phyloP scores from a whole-genome alignment of 768 basidiomycete species.

The Mycena alexandri region DNA sequence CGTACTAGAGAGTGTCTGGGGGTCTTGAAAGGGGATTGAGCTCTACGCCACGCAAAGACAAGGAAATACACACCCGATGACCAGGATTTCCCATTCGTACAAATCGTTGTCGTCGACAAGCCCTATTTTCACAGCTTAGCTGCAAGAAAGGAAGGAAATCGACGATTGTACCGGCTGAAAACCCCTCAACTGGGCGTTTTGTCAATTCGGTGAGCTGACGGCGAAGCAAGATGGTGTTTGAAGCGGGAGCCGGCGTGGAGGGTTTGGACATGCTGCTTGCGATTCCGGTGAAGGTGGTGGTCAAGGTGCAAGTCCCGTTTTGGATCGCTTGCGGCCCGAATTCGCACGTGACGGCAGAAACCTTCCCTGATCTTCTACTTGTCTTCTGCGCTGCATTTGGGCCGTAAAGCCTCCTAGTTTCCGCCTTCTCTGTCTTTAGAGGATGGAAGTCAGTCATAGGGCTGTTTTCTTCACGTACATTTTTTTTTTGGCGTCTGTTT shows the following conservation, averaged over 20 bases:
- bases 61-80: slow-evolving; percentile 80
- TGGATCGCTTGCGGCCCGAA: slow-evolving; percentile 4
- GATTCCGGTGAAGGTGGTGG: slow-evolving; percentile 19
- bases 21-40: slow-evolving; percentile 67
- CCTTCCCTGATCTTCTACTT: slow-evolving; percentile 21
- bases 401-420: background rate
- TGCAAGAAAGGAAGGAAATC: slow-evolving; percentile 42
- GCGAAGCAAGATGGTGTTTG: slow-evolving; percentile 76
- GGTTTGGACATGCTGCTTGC: slow-evolving; percentile 58
- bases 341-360: slow-evolving; percentile 1
- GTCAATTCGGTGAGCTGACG: slow-evolving; percentile 88
- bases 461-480: too few species aligned
- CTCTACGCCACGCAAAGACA: slow-evolving; percentile 13
- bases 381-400: slow-evolving; percentile 14
- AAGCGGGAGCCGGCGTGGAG: slow-evolving; percentile 51
- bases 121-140: slow-evolving; percentile 61
- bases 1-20: slow-evolving; percentile 92
- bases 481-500: too few species aligned
- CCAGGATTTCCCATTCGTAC: slow-evolving; percentile 96
- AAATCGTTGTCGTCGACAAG: slow-evolving; percentile 95
- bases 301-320: slow-evolving; percentile 18
- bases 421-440: background rate
- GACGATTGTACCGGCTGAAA: slow-evolving; percentile 83
- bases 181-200: slow-evolving; percentile 95
- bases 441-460: background rate